Conservation (phyloP, 2,329 filamentous ascomycete species). For the Diaporthe vaccinii region DNA sequence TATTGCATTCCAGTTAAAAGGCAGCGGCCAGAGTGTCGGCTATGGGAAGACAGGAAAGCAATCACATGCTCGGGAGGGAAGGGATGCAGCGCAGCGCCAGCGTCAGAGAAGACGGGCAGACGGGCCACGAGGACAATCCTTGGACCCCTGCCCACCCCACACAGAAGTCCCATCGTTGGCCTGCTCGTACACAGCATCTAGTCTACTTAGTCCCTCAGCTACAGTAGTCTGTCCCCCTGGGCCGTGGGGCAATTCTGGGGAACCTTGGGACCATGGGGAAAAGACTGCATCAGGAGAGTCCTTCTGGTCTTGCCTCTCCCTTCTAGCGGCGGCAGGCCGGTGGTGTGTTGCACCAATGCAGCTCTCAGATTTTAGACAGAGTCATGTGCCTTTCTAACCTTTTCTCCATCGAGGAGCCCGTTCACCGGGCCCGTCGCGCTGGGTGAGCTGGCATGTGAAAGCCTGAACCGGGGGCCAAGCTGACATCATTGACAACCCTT, state of each 20-base stretch:
- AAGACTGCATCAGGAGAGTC: not conserved
- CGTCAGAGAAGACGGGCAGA: slow-evolving; percentile 30
- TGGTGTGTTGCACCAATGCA: slow-evolving; percentile 31
- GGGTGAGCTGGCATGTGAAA: slow-evolving; percentile 40
- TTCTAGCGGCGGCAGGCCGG: slow-evolving; percentile 28
- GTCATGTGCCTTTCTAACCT: slow-evolving; percentile 36
- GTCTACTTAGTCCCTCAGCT: not conserved
- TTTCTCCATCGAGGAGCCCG: not conserved
- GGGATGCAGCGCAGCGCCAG: slow-evolving; percentile 23
- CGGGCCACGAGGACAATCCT: slow-evolving; percentile 35
- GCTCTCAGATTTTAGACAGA: slow-evolving; percentile 14
- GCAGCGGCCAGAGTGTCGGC: slow-evolving; percentile 17
- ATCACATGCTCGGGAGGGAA: slow-evolving; percentile 31
- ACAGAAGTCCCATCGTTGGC: slow-evolving; percentile 1
- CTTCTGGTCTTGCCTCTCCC: not conserved
- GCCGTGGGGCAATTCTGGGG: slow-evolving; percentile 30
- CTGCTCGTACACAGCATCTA: not conserved
- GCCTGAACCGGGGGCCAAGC: slow-evolving; percentile 1
- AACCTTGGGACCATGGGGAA: slow-evolving; percentile 6
- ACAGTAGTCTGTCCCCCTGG: not conserved
- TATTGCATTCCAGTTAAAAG: slow-evolving; percentile 11
- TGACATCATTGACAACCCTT: slow-evolving; percentile 39
- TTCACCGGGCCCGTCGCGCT: not conserved
- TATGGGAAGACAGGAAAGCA: slow-evolving; percentile 2
- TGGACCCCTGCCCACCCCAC: slow-evolving; percentile 21